Evolutionary conservation across 306 rosid genomes (phyloP).

Genomic region (Luffa aegyptiaca): DNA sequence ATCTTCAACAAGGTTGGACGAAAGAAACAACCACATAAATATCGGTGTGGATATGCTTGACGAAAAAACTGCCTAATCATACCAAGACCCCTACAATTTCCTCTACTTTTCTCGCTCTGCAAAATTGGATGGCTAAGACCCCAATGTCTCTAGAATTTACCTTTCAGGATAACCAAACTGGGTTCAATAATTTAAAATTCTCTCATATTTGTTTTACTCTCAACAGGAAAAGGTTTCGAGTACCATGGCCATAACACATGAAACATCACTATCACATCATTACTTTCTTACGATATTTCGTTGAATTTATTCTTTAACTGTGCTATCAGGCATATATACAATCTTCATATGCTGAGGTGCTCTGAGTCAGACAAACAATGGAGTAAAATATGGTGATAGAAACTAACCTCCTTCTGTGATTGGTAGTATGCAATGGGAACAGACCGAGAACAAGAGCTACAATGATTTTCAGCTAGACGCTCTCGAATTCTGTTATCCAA

Average conservation of each 20-base stretch:
- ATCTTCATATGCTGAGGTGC: constrained; percentile 6
- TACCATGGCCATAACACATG: not conserved
- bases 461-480: constrained; percentile 78
- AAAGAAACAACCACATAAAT: not conserved
- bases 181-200: not conserved
- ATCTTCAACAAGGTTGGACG: not conserved
- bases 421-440: constrained; percentile 70
- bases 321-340: constrained; percentile 10
- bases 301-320: not conserved
- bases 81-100: not conserved
- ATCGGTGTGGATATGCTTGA: not conserved
- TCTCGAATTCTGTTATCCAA: constrained; percentile 82
- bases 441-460: constrained; percentile 70
- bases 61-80: not conserved
- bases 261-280: not conserved
- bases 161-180: not conserved
- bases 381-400: not conserved
- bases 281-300: not conserved
- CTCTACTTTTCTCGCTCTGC: not conserved
- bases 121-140: not conserved
- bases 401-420: constrained; percentile 88
- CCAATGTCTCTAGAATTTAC: not conserved
- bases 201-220: not conserved
- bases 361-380: constrained; percentile 1
- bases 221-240: not conserved